Evolutionary conservation across 2,329 filamentous ascomycete species (phyloP).

Genomic region (Domatiomyces globalis): DNA sequence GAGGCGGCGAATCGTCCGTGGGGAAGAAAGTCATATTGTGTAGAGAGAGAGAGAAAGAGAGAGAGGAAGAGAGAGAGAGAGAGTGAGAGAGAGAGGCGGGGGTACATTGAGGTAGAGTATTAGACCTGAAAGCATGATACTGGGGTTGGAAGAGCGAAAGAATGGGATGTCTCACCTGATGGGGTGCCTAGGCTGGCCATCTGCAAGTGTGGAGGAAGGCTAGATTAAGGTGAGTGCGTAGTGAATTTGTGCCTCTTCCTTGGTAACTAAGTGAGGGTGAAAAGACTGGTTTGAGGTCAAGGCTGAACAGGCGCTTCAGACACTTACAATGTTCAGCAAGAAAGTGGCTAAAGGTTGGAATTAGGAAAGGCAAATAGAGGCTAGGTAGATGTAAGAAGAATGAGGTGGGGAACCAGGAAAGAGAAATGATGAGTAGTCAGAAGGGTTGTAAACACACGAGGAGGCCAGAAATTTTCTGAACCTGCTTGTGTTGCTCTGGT

Average conservation of each 20-base stretch:
- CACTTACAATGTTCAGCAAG: not conserved
- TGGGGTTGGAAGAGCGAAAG: not conserved
- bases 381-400: not conserved
- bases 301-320: too few species aligned
- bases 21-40: too few species aligned
- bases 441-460: not conserved
- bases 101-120: not conserved
- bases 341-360: not conserved
- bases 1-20: too few species aligned
- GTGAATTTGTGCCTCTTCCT: not conserved
- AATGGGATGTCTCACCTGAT: not conserved
- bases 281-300: too few species aligned
- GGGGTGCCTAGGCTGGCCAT: not conserved
- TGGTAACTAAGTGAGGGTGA: not conserved
- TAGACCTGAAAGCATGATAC: not conserved
- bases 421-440: not conserved
- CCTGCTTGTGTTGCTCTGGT: not conserved
- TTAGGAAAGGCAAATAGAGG: not conserved
- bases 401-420: not conserved
- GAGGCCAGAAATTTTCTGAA: not conserved
- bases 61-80: too few species aligned
- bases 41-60: too few species aligned
- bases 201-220: not conserved
- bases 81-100: too few species aligned
- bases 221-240: not conserved